Evolutionary conservation across 2,329 filamentous ascomycete species (phyloP).

Genomic region (Tolypocladium sp.): DNA sequence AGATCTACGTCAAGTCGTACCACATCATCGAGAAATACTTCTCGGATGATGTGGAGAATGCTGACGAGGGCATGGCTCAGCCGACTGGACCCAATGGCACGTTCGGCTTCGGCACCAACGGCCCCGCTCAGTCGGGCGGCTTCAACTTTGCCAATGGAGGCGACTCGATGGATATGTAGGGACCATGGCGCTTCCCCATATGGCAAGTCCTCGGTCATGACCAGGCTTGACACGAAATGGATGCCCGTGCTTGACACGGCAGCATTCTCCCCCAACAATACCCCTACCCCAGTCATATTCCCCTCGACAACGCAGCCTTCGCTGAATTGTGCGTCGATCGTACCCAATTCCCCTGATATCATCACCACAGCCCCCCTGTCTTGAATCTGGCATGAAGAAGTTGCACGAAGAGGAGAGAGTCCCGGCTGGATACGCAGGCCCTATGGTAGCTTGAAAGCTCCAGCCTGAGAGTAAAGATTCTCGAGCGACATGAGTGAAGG

Average conservation of each 20-base stretch:
- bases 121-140: constrained; percentile 57
- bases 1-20: constrained; percentile 99
- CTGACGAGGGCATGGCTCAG: constrained; percentile 70
- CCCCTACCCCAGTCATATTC: constrained; percentile 5
- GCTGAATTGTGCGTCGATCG: constrained; percentile 12
- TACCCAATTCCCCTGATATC: constrained; percentile 19
- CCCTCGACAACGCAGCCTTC: constrained; percentile 13
- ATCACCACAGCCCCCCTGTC: constrained; percentile 18
- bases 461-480: constrained; percentile 36
- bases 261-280: constrained; percentile 4
- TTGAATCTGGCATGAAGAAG: constrained; percentile 28
- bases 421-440: constrained; percentile 28
- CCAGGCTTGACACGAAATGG: not conserved
- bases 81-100: constrained; percentile 59
- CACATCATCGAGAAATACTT: constrained; percentile 99
- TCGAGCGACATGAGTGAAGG: constrained; percentile 11
- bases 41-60: constrained; percentile 93
- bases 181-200: not conserved
- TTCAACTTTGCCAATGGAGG: constrained; percentile 85
- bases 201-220: not conserved
- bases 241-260: not conserved
- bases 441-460: constrained; percentile 59
- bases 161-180: constrained; percentile 56
- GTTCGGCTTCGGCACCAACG: constrained; percentile 69
- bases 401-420: constrained; percentile 18